Evolutionary conservation across 768 basidiomycete genomes (phyloP), one percentile per base, ranked within the genome.

Genomic region (Cystofilobasidium macerans): DNA sequence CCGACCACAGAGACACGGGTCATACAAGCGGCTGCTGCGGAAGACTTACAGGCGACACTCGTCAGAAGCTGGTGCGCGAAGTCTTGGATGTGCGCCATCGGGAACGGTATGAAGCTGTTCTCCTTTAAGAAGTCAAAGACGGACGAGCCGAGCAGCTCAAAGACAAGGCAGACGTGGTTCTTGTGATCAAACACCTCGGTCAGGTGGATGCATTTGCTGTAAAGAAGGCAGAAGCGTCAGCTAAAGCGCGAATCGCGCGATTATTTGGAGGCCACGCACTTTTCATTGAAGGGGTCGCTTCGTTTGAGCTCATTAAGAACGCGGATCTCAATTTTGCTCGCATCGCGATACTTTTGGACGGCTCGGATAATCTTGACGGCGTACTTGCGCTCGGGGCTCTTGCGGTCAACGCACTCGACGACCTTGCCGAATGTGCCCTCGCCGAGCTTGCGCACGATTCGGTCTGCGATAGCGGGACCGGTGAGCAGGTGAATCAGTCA

Each of bases 341-440:
- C 95, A 77, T 99, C 95, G 54, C 95, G 88, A 74, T 98, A 99
- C 78, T 98, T 99, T 59, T 89, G 94, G 59, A 99, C 94, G 59
- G 92, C 91, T 57, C 95, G 85, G 71, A 99, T 99, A 67, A 99
- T 93, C 81, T 99, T 99, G 79, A 99, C 91, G 59, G 95, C 95
- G 36, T 97, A 93, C 72, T 84, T 80, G 71, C 79, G 81, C 68
- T 86, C 83, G 32, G 83, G 86, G 70, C 84, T 81, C n/a, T 71
- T 70, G 47, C 83, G 82, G 78, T 95, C 89, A 71, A 87, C 76
- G 9, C 91, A 91, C 76, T 97, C 89, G 57, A 99, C 92, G 35
- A 99, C 95, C 77, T 98, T 99, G 71, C 95, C 95, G 74, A 98
- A 99, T 18, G 95, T 98, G 16, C 95, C 95, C 79, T 98, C 94